Evolutionary conservation across 148 eudicot species (phyloP).

Genomic region (Salicornia ramosissima): DNA sequence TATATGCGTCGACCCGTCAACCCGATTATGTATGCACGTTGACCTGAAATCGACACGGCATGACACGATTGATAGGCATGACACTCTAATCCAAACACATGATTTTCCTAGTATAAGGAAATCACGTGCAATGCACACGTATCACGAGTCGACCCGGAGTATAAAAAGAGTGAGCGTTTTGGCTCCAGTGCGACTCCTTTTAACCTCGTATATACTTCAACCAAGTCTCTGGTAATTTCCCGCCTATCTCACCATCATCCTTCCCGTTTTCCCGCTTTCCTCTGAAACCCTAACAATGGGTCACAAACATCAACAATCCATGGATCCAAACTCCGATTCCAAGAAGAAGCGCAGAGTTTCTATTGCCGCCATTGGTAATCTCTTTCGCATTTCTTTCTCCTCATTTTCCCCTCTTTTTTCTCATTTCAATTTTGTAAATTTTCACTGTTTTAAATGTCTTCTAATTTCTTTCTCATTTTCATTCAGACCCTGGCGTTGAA

Average conservation of each 20-base stretch:
- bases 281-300: constrained; percentile 51
- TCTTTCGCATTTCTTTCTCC: constrained; percentile 2
- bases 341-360: constrained; percentile 81
- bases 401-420: neutral
- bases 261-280: constrained; percentile 39
- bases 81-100: no score
- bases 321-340: constrained; percentile 47
- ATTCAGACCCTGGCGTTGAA: constrained; percentile 68
- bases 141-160: no score
- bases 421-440: constrained; percentile 2
- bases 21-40: no score
- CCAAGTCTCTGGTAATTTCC: no score
- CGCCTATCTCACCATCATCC: constrained; percentile 30
- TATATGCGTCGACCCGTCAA: no score
- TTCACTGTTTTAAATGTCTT: neutral
- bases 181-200: no score
- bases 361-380: constrained; percentile 46
- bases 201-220: no score
- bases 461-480: neutral
- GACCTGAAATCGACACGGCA: no score
- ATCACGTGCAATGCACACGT: no score
- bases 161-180: no score
- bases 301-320: constrained; percentile 53
- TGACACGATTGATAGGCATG: no score
- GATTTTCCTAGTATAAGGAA: no score